Base-by-base conservation (phyloP, 345 rosid species). In the Hibiscus mutabilis region DNA sequence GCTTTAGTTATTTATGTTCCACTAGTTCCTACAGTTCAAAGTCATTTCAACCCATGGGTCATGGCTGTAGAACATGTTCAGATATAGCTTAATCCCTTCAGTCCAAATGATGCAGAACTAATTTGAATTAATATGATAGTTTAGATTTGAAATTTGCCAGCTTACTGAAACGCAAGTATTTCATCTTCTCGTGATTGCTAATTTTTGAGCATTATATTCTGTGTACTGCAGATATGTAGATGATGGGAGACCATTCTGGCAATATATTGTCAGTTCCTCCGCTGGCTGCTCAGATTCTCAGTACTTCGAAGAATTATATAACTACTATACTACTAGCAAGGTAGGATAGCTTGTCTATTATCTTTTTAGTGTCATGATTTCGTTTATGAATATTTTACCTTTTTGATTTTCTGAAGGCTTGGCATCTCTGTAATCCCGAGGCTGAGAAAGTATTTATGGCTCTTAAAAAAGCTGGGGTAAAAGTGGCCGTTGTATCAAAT, bases 161-260 rank as follows among this genome's bases (percentile, higher is more conserved):
- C 46, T 35, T 62, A 4, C 25, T 7, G 42, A 10, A n/a, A 62
- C 8, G 25, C 15, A 9, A 62, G 25, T 6, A 33, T 35, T 18
- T 62, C n/a, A 29, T 31, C 35, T 62, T 29, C 44, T 35, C 8
- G 6, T 69, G 59, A 69, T 65, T 22, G 4, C 16, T 37, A 72
- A 60, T 49, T 46, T 49, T 46, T 70, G 65, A 60, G 27, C 3
- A 21, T 59, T 25, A 35, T 70, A 4, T 40, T 42, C 40, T 52
- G 14, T 56, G 70, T 87, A 66, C 88, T 82, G 82, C 77, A 95
- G 99, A 84, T 92, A 90, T 76, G 99, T 90, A 15, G 84, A 92
- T 58, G 98, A 95, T 76, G 99, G 93, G 42, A 90, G 90, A 77
- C 97, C 97, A 9, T 95, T 92, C 79, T 92, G 99, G 99, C 97